A percentile compares a stretch with the other conserved stretches of the same genome.
phyloP scores from a whole-genome alignment of 2,329 filamentous ascomycete genomes.

The Arthrobotrys megalospora region DNA sequence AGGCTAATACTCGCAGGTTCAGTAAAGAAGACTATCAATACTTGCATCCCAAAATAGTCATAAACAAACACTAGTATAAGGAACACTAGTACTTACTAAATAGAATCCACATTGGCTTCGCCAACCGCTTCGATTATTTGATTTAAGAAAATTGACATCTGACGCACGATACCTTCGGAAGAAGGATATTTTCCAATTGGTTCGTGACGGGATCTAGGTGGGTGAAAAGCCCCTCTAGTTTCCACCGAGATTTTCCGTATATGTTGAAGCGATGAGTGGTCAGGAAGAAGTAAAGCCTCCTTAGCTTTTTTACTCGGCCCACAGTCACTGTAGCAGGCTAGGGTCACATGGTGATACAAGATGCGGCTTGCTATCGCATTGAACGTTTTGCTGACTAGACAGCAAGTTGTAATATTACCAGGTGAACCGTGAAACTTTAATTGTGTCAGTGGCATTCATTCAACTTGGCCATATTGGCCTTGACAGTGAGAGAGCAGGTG shows the following conservation, averaged over 20 bases:
- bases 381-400: constrained; percentile 12
- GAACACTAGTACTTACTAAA: background rate
- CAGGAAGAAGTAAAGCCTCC: background rate
- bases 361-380: background rate
- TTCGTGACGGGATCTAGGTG: background rate
- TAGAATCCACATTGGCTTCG: background rate
- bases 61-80: no score
- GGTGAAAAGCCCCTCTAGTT: background rate
- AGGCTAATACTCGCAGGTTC: background rate
- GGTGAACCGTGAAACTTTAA: background rate
- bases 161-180: background rate
- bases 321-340: background rate
- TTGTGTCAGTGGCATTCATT: no score
- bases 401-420: constrained; percentile 2
- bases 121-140: background rate
- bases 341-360: background rate
- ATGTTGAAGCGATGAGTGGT: background rate
- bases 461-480: background rate
- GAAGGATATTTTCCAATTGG: background rate
- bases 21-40: background rate
- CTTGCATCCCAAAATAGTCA: no score
- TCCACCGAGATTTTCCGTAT: background rate
- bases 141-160: background rate
- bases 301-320: background rate
- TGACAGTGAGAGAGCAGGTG: background rate